These are phyloP conservation scores for Stagonosporopsis chrysanthemi DNA, from an alignment of 2,329 filamentous ascomycete genomes.

Conservation along the genomic window DNA sequence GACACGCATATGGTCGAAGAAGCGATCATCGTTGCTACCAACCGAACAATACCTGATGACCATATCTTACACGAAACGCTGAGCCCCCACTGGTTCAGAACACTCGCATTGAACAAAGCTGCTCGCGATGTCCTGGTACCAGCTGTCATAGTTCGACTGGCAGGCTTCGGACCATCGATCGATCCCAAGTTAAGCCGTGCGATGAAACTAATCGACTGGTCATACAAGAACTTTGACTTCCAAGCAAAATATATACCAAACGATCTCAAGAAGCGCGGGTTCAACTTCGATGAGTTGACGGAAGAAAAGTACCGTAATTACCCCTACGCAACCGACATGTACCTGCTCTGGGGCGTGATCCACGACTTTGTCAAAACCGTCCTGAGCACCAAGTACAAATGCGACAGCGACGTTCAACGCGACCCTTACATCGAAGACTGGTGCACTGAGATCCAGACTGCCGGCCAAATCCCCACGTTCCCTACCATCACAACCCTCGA, in stretches of 20 bases:
- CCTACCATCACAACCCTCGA: constrained; percentile 8
- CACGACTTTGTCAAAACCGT: constrained; percentile 12
- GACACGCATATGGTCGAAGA: constrained; percentile 20
- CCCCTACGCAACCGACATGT: constrained; percentile 18
- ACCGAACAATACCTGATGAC: constrained; percentile 17
- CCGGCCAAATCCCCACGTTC: constrained; percentile 10
- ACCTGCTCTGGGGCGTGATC: constrained; percentile 15
- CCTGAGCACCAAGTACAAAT: constrained; percentile 14
- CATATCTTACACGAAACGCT: constrained; percentile 15
- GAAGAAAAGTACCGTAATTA: constrained; percentile 18
- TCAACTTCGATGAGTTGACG: constrained; percentile 2
- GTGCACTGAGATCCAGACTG: constrained; percentile 14
- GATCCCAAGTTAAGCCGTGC: constrained; percentile 11
- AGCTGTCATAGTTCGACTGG: constrained; percentile 9
- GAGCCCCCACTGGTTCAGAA: constrained; percentile 21
- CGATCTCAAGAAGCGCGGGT: constrained; percentile 16
- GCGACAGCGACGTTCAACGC: constrained; percentile 5
- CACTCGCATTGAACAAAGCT: constrained; percentile 14
- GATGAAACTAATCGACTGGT: constrained; percentile 7
- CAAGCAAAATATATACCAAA: constrained; percentile 17
- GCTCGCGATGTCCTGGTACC: constrained; percentile 13
- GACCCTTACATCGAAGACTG: constrained; percentile 6
- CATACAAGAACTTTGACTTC: constrained; percentile 18
- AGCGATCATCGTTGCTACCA: constrained; percentile 19
- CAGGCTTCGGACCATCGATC: constrained; percentile 13